Evolutionary conservation across 768 basidiomycete genomes (phyloP), one percentile per base, ranked within the genome.

Genomic region (Tulasnella sp.): DNA sequence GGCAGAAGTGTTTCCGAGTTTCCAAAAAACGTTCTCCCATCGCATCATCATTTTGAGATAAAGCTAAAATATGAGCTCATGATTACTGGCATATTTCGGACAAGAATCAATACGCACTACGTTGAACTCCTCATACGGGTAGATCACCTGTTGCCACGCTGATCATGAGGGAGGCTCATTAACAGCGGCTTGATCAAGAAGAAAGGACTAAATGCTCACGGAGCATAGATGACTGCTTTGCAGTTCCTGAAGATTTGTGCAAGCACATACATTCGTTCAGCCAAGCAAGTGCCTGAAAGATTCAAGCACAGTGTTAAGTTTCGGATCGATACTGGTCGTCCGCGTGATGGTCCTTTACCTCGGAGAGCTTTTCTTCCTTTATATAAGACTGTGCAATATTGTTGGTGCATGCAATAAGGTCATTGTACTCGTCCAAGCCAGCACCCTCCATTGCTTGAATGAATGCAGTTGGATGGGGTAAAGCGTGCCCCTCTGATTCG

Each of bases 1-100:
- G 3, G 83, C 80, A 0, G 82, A 84, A 0, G 85, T 85, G 76
- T 86, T 86, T 0, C 84, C 84, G 0, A 86, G 83, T 0, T 77
- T 76, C 9, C 81, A 67, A 78, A 84, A 83, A 15, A 85, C 73
- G 2, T 84, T 82, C 4, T 82, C 82, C 5, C 80, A 79, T 10
- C 79, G 69, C 26, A 80, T 78, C 29, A 83, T 80, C 0, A 81
- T 84, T 1, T 72, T 80, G 20, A 83, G 76, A 11, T 83, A 67
- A 67, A 67, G 61, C 61, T 67, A 67, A 29, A 83, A 1, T 29
- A 10, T 1, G 15, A 46, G 20, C 1, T 72, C 5, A 72, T 7
- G 70, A n/a, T 46, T 13, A 13, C 9, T 37, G 40, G n/a, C 16
- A 35, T 26, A 18, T 46, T 29, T 72, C 42, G 11, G 26, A 16